A percentile compares a stretch with the other conserved stretches of the same genome.
Conservation (phyloP, 805 yeast genomes). For the Candida rishiriensis region DNA sequence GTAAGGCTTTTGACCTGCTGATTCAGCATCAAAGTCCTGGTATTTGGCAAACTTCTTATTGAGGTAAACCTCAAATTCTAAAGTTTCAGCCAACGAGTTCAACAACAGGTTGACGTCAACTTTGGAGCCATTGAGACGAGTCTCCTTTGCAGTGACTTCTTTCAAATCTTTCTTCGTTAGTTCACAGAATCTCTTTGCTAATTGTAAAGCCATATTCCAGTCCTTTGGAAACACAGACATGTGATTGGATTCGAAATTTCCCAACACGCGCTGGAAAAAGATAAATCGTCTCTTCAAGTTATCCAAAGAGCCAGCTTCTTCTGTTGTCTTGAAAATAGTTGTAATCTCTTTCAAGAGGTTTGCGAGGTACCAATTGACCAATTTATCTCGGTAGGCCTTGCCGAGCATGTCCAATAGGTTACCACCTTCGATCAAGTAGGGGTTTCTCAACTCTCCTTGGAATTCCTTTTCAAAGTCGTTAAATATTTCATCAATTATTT, state of each 20-base stretch:
- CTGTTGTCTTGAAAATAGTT: slow-evolving; percentile 68
- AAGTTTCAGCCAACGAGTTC: slow-evolving; percentile 65
- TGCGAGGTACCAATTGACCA: slow-evolving; percentile 70
- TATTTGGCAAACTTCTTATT: slow-evolving; percentile 54
- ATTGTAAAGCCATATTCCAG: slow-evolving; percentile 67
- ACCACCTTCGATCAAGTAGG: slow-evolving; percentile 59
- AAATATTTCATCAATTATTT: slow-evolving; percentile 64
- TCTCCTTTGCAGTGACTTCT: slow-evolving; percentile 40
- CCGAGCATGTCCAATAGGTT: slow-evolving; percentile 64
- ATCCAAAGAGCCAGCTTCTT: slow-evolving; percentile 94
- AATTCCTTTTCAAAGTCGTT: slow-evolving; percentile 61
- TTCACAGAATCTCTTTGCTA: slow-evolving; percentile 61
- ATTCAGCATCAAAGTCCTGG: slow-evolving; percentile 31
- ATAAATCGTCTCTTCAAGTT: slow-evolving; percentile 78
- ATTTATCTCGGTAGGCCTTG: slow-evolving; percentile 48
- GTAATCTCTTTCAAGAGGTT: slow-evolving; percentile 68
- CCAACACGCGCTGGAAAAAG: slow-evolving; percentile 69
- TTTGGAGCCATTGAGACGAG: slow-evolving; percentile 27
- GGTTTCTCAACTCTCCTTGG: slow-evolving; percentile 31
- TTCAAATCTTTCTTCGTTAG: slow-evolving; percentile 65
- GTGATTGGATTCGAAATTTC: slow-evolving; percentile 48
- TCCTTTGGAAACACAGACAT: slow-evolving; percentile 54
- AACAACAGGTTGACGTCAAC: slow-evolving; percentile 63
- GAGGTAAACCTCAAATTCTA: slow-evolving; percentile 78
- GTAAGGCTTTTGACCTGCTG: slow-evolving; percentile 1